Base-by-base conservation (phyloP, 129 eudicot species). In the Saussurea involucrata region DNA sequence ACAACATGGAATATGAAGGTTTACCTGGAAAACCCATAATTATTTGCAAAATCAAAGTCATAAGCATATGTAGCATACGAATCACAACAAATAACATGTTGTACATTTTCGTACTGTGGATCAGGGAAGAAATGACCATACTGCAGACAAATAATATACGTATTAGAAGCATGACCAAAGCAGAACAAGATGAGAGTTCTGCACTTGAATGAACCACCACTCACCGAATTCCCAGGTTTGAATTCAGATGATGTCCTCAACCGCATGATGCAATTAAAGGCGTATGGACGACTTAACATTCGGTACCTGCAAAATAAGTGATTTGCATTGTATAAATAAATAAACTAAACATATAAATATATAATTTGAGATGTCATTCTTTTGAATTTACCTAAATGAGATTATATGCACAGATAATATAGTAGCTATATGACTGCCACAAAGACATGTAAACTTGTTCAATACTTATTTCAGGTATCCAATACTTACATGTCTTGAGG, bases 121-220 rank as follows among this genome's bases (percentile, higher is more conserved):
- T 95, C 97, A 4, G 99, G 99, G 91, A 91, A 95, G 84, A 95
- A 95, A 83, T 95, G 99, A 49, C 99, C 99, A 89, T 86, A 95
- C 99, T 95, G 97, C 86, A 81, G 79, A 60, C 66, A 66, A 40
- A 53, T 37, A 76, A n/a, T 33, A 21, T 11, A 46, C 15, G 20
- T 57, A 76, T 81, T 33, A 80, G 25, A 77, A 37, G 67, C 70
- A 49, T 27, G 65, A 46, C 66, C 63, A 75, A 70, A 65, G 36
- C 33, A 44, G 33, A 73, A 64, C 25, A 36, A 46, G 11, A 68
- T 7, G 20, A 79, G 24, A 53, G 17, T 8, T 58, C 29, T 5
- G 46, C 53, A 65, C 25, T 25, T 27, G 58, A 69, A 63, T 42
- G 66, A 12, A 70, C 28, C 40, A 63, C 32, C 20, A 82, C 93